Conservation (phyloP, 2,329 filamentous ascomycete species). For the Emmonsia crescens region DNA sequence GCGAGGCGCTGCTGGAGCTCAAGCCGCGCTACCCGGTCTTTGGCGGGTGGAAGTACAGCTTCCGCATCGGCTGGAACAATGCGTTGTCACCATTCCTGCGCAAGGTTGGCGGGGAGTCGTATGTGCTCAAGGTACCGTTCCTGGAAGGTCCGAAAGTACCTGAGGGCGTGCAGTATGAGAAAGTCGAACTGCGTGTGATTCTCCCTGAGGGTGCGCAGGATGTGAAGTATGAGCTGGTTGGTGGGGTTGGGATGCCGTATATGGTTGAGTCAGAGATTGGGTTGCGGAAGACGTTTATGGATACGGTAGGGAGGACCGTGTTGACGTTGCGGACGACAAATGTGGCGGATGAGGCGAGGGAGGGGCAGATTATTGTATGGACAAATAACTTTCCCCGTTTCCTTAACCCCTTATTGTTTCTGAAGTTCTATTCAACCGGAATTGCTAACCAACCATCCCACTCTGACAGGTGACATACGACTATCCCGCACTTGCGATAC, state of each 20-base stretch:
- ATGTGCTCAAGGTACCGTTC: constrained; percentile 82
- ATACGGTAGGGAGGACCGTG: constrained; percentile 78
- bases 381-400: constrained; percentile 2
- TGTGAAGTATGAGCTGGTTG: constrained; percentile 55
- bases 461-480: constrained; percentile 61
- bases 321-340: constrained; percentile 73
- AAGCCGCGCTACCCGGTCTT: constrained; percentile 95
- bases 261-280: constrained; percentile 46
- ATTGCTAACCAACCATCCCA: not conserved
- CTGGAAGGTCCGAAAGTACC: constrained; percentile 78
- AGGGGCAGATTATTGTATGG: constrained; percentile 62
- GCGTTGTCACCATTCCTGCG: constrained; percentile 68
- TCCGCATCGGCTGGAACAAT: constrained; percentile 92
- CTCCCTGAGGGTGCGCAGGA: constrained; percentile 79
- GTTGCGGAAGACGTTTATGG: constrained; percentile 81
- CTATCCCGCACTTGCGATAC: constrained; percentile 59
- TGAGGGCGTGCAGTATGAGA: constrained; percentile 79
- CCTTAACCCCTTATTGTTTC: not conserved
- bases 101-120: constrained; percentile 52
- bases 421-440: not conserved
- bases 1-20: constrained; percentile 74
- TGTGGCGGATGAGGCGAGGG: constrained; percentile 79
- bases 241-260: constrained; percentile 57
- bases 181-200: constrained; percentile 68
- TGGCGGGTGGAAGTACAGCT: constrained; percentile 96